A percentile compares a stretch with the other conserved stretches of the same genome.
These are phyloP conservation scores for Acanthamoeba castellanii DNA, from an alignment of 208 protist genomes.

Conservation along the genomic window DNA sequence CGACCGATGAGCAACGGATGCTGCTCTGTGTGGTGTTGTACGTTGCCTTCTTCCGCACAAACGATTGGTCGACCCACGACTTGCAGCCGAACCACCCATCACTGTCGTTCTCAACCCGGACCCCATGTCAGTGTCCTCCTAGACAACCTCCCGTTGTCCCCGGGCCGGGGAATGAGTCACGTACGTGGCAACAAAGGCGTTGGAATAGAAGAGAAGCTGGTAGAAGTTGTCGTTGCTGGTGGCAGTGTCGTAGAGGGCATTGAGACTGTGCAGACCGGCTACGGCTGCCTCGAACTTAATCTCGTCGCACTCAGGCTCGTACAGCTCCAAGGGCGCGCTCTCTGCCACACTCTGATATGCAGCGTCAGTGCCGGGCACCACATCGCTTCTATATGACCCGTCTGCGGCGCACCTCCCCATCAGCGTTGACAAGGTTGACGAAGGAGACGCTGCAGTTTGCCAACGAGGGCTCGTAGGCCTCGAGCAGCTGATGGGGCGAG, in stretches of 20 bases:
- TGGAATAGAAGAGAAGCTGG: conserved; percentile 28
- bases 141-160: no score
- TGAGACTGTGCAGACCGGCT: neutral
- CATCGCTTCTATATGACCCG: neutral
- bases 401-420: neutral
- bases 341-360: neutral
- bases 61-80: neutral
- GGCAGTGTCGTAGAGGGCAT: neutral
- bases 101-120: neutral
- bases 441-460: neutral
- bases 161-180: neutral
- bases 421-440: neutral
- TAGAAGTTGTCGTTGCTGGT: neutral
- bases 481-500: neutral
- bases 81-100: conserved; percentile 54
- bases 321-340: neutral
- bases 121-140: neutral
- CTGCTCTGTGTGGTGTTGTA: neutral
- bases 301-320: neutral
- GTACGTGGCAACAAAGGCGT: conserved; percentile 24
- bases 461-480: neutral
- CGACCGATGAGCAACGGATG: conserved; percentile 1
- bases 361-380: neutral
- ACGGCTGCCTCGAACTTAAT: neutral
- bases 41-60: neutral